Evolutionary conservation across 2,329 filamentous ascomycete genomes (phyloP), one percentile per base, ranked within the genome.

Genomic region (Madurella fahalii): DNA sequence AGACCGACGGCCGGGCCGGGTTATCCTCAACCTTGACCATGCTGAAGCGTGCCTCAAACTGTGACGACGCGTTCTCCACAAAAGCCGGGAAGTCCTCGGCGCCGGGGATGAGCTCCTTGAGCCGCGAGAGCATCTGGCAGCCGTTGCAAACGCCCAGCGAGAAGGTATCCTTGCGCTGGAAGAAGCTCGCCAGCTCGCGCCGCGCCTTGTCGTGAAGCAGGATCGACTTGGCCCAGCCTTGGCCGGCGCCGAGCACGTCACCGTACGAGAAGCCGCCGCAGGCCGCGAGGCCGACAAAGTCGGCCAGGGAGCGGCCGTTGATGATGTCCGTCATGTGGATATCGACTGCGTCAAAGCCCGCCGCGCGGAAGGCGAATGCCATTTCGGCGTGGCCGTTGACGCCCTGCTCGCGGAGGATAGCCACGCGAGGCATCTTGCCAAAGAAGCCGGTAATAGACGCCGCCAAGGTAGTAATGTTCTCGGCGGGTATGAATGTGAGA

Each of bases 361-460:
- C 93, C 37, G 85, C 85, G 61, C 87, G 85, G 79, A 97, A 97
- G 47, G 92, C 91, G 67, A 95, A 97, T 1, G 94, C 94, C 90
- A 99, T 95, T 71, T 99, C 94, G n/a, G 90, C 86, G 65, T 96
- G 84, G 41, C 92, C 90, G 73, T 99, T 97, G 62, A 96, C 90
- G 69, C 94, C 94, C 71, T 96, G 91, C 71, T 97, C 94, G 67
- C 94, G 83, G 18, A 99, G 83, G 63, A 99, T 95, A 42, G 94
- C 94, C 20, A 99, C 92, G 32, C 85, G 84, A 1, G 89, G 88
- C 71, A 69, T 64, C 63, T 76, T 80, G 58, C 77, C 78, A 67
- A 90, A 82, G 54, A 72, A 63, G 9, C 64, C 66, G 40, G 82
- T 80, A 54, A 90, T 73, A 57, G 80, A 82, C 3, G 83, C 77